A percentile compares a stretch with the other conserved stretches of the same genome.
Conservation (phyloP, 352 stramenopile species). For the Saprolegnia diclina region DNA sequence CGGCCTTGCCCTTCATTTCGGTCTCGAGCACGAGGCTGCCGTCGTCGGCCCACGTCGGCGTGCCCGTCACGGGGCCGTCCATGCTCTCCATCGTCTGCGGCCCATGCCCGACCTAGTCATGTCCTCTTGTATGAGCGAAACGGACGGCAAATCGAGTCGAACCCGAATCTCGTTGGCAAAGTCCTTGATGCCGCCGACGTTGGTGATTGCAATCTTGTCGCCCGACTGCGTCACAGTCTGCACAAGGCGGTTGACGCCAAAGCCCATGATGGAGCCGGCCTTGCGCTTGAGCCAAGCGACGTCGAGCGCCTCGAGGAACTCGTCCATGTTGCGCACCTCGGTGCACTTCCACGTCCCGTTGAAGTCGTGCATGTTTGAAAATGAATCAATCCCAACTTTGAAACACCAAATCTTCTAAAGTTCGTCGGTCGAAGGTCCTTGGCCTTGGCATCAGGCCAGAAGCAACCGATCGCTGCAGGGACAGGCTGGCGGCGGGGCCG, state of each 20-base stretch:
- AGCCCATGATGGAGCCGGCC: neutral
- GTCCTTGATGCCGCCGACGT: constrained; percentile 2
- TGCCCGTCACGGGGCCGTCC: neutral
- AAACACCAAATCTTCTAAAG: too few relatives aligned
- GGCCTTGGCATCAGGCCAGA: too few relatives aligned
- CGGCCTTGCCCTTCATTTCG: neutral
- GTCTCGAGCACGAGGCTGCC: neutral
- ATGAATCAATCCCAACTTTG: too few relatives aligned
- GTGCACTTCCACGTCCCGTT: neutral
- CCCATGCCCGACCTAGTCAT: neutral
- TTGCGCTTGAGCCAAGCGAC: constrained; percentile 3
- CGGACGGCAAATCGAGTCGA: neutral
- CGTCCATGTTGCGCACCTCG: neutral
- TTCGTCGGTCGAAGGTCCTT: too few relatives aligned
- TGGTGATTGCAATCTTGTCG: constrained; percentile 1
- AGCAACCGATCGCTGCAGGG: too few relatives aligned
- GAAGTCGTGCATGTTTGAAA: neutral
- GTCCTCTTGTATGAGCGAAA: neutral
- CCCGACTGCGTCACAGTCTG: neutral
- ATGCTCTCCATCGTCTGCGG: neutral
- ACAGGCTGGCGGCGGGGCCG: too few relatives aligned
- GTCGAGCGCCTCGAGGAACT: neutral
- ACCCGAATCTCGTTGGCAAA: constrained; percentile 10
- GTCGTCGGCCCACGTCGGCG: neutral
- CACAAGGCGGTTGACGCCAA: constrained; percentile 7